Conservation (phyloP, 441 rosid genomes). For the Rhodomyrtus psidioides region DNA sequence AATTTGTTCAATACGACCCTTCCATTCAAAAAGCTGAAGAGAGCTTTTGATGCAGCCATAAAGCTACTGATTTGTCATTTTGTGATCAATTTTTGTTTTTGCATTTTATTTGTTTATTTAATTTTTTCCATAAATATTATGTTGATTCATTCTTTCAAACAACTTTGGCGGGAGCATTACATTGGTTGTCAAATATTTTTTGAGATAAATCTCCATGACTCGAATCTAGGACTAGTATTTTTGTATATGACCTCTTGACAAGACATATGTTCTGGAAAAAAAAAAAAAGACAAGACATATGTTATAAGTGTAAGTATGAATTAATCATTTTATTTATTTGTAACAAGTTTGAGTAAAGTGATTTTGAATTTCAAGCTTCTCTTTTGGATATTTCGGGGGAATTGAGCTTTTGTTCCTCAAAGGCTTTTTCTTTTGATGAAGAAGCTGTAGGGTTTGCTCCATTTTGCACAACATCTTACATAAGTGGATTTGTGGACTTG, state of each 20-base stretch:
- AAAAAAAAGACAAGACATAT: no score
- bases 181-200: background rate
- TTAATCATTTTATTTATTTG: rapidly evolving
- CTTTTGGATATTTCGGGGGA: no score
- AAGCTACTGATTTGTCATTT: background rate
- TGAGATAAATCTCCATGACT: background rate
- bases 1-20: background rate
- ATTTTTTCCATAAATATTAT: background rate
- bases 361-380: no score
- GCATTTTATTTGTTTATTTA: background rate
- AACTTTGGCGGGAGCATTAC: rapidly evolving
- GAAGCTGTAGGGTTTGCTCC: no score
- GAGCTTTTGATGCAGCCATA: rapidly evolving
- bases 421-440: no score
- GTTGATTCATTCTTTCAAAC: background rate
- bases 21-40: background rate
- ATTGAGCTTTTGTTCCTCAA: no score
- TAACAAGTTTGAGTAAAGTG: no score
- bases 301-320: background rate
- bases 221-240: background rate
- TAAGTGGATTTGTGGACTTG: no score
- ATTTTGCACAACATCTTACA: no score
- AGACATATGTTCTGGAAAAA: no score
- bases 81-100: no score
- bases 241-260: background rate